These are phyloP conservation scores for Verticillium tricorpus DNA, from an alignment of 2,329 filamentous ascomycete genomes.

Conservation along the genomic window DNA sequence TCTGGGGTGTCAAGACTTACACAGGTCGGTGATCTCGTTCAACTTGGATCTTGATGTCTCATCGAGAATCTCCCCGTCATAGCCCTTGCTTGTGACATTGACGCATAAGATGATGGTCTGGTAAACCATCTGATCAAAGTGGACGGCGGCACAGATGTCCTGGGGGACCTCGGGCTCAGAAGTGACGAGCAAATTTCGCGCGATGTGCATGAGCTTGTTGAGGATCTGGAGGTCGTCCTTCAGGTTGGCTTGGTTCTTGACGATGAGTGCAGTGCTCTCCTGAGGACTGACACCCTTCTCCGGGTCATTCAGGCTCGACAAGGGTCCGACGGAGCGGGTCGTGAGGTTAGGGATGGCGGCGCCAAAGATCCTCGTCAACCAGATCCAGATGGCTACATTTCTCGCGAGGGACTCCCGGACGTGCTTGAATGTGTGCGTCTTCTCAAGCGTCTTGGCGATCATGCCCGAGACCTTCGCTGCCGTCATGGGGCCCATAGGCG, in stretches of 20 bases:
- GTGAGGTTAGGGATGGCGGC: conserved; percentile 58
- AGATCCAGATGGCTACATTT: conserved; percentile 63
- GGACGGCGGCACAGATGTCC: conserved; percentile 59
- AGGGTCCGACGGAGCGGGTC: conserved; percentile 52
- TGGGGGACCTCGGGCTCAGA: conserved; percentile 61
- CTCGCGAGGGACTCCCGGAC: conserved; percentile 57
- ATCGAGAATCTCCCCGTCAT: conserved; percentile 59
- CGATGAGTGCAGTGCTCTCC: conserved; percentile 58
- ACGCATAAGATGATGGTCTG: conserved; percentile 62
- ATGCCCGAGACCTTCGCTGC: conserved; percentile 51
- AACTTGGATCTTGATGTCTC: conserved; percentile 52
- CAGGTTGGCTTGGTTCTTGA: conserved; percentile 56
- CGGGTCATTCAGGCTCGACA: conserved; percentile 48
- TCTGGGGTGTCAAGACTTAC: conserved; percentile 34
- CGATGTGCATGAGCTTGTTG: conserved; percentile 65
- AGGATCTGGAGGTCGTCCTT: conserved; percentile 60
- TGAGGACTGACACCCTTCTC: conserved; percentile 55
- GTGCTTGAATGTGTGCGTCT: conserved; percentile 57
- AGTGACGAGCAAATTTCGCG: conserved; percentile 60
- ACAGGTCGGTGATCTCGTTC: conserved; percentile 60
- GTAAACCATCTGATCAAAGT: conserved; percentile 63
- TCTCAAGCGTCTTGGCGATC: conserved; percentile 57
- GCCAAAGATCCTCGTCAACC: conserved; percentile 57
- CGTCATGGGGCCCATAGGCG: conserved; percentile 53
- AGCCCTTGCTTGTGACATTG: conserved; percentile 63